phyloP scores from a whole-genome alignment of 2,329 filamentous ascomycete genomes.

The Paraphoma chrysanthemicola region DNA sequence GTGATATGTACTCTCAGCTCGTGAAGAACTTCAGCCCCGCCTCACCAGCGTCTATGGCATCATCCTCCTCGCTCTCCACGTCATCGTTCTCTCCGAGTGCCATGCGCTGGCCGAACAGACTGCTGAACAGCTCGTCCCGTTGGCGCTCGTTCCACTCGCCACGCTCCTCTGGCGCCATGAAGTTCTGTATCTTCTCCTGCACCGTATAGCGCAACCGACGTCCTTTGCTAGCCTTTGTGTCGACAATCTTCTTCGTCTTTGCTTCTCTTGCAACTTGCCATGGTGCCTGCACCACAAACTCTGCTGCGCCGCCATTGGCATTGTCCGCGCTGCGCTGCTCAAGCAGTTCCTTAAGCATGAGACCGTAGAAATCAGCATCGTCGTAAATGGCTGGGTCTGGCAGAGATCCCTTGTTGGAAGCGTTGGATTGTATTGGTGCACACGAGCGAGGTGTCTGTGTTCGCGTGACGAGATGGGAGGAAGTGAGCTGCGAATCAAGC shows the following conservation, averaged over 20 bases:
- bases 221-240: conserved; percentile 94
- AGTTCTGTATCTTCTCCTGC: conserved; percentile 96
- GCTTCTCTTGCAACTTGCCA: conserved; percentile 76
- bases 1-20: conserved; percentile 24
- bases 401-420: conserved; percentile 25
- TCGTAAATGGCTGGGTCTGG: conserved; percentile 72
- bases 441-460: conserved; percentile 78
- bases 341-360: conserved; percentile 90
- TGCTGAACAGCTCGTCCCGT: conserved; percentile 67
- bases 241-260: conserved; percentile 85
- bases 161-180: conserved; percentile 91
- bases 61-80: conserved; percentile 44
- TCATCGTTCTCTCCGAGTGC: conserved; percentile 53
- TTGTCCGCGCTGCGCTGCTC: conserved; percentile 80
- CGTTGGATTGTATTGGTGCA: conserved; percentile 70
- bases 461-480: conserved; percentile 72
- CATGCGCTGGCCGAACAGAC: conserved; percentile 56
- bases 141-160: conserved; percentile 80
- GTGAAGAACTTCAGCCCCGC: conserved; percentile 50
- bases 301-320: conserved; percentile 51
- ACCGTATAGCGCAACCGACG: conserved; percentile 93
- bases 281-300: conserved; percentile 52
- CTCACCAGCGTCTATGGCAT: conserved; percentile 42
- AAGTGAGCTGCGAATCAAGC: conserved; percentile 72
- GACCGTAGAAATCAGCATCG: conserved; percentile 92